A percentile compares a stretch with the other conserved stretches of the same genome.
phyloP scores from a whole-genome alignment of 805 yeast species.

The Metschnikowia noctiluminum region DNA sequence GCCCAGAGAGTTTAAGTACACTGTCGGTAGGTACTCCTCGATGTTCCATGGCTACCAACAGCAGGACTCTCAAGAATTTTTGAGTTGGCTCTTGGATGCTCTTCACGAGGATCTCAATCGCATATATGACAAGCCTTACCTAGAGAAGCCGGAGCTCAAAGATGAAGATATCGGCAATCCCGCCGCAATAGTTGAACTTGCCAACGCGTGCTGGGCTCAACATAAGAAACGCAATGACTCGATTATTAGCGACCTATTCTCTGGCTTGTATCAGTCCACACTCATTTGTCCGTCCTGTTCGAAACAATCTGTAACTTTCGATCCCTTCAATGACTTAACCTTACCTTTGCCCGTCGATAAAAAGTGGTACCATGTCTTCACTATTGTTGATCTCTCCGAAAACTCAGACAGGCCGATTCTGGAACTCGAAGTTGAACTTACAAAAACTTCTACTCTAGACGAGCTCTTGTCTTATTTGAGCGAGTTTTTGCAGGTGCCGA shows the following conservation, averaged over 20 bases:
- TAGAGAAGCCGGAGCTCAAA: conserved; percentile 80
- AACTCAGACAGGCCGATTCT: conserved; percentile 36
- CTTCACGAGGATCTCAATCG: conserved; percentile 91
- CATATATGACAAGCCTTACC: conserved; percentile 75
- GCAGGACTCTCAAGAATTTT: conserved; percentile 92
- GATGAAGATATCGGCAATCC: conserved; percentile 58
- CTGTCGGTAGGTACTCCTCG: conserved; percentile 74
- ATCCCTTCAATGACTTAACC: conserved; percentile 88
- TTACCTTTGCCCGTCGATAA: conserved; percentile 79
- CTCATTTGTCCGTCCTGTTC: conserved; percentile 82
- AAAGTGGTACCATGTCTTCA: conserved; percentile 65
- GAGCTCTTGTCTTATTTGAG: conserved; percentile 64
- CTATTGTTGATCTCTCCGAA: conserved; percentile 51
- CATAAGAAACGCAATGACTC: conserved; percentile 84
- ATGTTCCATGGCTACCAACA: conserved; percentile 80
- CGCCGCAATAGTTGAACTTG: conserved; percentile 56
- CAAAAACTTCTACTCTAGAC: conserved; percentile 58
- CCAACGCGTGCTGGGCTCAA: conserved; percentile 73
- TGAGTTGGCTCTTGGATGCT: conserved; percentile 83
- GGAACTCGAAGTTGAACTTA: conserved; percentile 67
- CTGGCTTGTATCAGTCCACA: conserved; percentile 88
- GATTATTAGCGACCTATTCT: conserved; percentile 76
- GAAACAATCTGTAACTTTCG: conserved; percentile 82
- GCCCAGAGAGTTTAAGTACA: conserved; percentile 75
- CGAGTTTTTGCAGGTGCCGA: conserved; percentile 35